Evolutionary conservation across 108 stramenopile genomes (phyloP), one percentile per base, ranked within the genome.

Genomic region (Thalassiosira profunda): DNA sequence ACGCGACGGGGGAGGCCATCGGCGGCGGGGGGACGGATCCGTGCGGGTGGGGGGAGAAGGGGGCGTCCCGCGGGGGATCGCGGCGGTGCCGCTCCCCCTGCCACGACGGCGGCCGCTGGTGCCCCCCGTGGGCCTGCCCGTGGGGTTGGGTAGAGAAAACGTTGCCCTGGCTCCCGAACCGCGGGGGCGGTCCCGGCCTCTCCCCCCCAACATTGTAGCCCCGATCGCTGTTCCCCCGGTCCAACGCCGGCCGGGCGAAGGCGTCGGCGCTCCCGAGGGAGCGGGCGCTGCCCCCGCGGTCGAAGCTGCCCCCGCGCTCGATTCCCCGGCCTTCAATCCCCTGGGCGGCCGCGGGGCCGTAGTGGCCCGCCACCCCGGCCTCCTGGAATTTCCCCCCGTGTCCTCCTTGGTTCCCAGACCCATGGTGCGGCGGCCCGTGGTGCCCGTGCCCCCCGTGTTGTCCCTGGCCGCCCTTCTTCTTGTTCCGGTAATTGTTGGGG

Each of bases 401-500:
- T n/a, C n/a, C n/a, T n/a, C n/a, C n/a, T n/a, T n/a, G n/a, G n/a
- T n/a, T n/a, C n/a, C n/a, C n/a, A n/a, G n/a, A n/a, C n/a, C n/a
- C n/a, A n/a, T n/a, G n/a, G n/a, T n/a, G n/a, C n/a, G n/a, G n/a
- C n/a, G n/a, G n/a, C n/a, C n/a, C n/a, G n/a, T n/a, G n/a, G n/a
- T 40, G 43, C 58, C 38, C 58, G 15, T 45, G 21, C 5, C 58
- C 5, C 58, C 58, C 33, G 14, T 14, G 14, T 14, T 14, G 14
- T 26, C 48, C n/a, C 45, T 68, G 52, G 34, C 24, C 5, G 20
- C 34, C 25, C 44, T 59, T 74, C 35, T 64, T 64, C 37, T 74
- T 74, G 43, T 74, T 74, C 5, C 73, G 63, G 30, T 47, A 74
- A 26, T 74, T 74, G 52, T 74, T 74, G n/a, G 73, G 73, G 53